phyloP scores from a whole-genome alignment of 2,329 filamentous ascomycete species.

The Ophiostoma tasmaniense region DNA sequence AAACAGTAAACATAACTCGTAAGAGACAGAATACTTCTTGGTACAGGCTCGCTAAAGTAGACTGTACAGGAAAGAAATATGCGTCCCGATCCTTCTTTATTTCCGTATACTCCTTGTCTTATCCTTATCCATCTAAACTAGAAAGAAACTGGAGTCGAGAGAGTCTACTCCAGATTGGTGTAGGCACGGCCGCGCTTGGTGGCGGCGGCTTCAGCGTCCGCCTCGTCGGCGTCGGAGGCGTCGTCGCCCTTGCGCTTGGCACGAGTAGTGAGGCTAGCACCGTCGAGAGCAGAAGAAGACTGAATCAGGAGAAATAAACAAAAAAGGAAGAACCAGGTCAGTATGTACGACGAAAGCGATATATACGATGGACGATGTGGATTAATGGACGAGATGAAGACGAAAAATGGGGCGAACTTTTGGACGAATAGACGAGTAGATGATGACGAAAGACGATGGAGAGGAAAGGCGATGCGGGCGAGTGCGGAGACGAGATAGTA shows the following conservation, averaged over 20 bases:
- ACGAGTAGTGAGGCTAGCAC: slow-evolving; percentile 1
- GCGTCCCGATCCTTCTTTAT: not conserved
- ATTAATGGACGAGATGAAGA: not conserved
- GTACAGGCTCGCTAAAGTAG: not conserved
- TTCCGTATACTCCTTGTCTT: not conserved
- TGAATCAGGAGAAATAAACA: not conserved
- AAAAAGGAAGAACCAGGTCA: not conserved
- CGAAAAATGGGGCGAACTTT: not conserved
- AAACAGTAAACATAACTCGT: not conserved
- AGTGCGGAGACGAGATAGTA: not conserved
- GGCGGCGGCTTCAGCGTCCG: not conserved
- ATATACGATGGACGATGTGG: slow-evolving; percentile 1
- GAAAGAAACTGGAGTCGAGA: not conserved
- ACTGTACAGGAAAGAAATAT: not conserved
- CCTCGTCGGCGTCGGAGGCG: not conserved
- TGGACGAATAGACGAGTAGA: not conserved
- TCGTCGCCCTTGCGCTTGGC: slow-evolving; percentile 4
- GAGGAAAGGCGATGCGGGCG: not conserved
- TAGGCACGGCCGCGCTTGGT: slow-evolving; percentile 21
- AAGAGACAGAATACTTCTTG: not conserved
- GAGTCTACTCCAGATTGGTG: not conserved
- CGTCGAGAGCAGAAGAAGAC: not conserved
- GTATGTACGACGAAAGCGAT: not conserved
- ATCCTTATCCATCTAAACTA: not conserved
- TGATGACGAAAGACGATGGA: not conserved